Base-by-base conservation (phyloP, 108 stramenopile species). In the Fistulifera solaris region DNA sequence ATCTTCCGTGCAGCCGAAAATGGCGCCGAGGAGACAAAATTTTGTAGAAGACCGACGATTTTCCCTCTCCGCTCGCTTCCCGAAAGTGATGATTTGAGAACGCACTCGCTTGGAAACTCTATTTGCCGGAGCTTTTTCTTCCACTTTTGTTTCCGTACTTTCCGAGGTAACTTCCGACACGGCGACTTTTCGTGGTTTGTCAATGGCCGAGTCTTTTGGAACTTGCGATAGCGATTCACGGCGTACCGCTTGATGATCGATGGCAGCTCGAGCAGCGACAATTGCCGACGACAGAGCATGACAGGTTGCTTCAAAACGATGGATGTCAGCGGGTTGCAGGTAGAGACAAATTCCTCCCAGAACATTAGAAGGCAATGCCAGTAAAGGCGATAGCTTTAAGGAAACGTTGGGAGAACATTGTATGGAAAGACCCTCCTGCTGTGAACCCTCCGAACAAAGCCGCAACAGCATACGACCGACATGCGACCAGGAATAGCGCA, bases 401-500 rank as follows among this genome's bases (percentile, higher is more conserved):
- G 56, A 61, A 0, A 92, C 47, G 27, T 56, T 43, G 17, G 90
- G 85, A 43, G 84, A 85, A 47, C 78, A 83, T 71, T 72, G 68
- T 17, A 70, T 65, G 54, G 53, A 39, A 16, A 49, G 19, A 24
- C 54, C 27, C 8, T 41, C 44, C 0, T 22, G 54, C 13, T 71
- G 51, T 2, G 51, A 59, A 0, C 82, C 84, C 56, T 84, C 81
- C 35, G 71, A 57, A 45, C 72, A 83, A 3, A 80, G 77, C 26
- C 73, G 54, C 5, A 85, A 47, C 49, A 92, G 52, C 65, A 80
- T 71, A 26, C 77, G 64, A 7, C 90, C 86, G 2, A 88, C 38
- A n/a, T 72, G 51, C 1, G 75, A 68, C 90, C 90, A 92, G 6
- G 86, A 88, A 72, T 88, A 84, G 15, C 76, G 70, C 8, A 81